These are phyloP conservation scores for Solanum hybrid DNA, from an alignment of 305 asterid species.

Conservation along the genomic window DNA sequence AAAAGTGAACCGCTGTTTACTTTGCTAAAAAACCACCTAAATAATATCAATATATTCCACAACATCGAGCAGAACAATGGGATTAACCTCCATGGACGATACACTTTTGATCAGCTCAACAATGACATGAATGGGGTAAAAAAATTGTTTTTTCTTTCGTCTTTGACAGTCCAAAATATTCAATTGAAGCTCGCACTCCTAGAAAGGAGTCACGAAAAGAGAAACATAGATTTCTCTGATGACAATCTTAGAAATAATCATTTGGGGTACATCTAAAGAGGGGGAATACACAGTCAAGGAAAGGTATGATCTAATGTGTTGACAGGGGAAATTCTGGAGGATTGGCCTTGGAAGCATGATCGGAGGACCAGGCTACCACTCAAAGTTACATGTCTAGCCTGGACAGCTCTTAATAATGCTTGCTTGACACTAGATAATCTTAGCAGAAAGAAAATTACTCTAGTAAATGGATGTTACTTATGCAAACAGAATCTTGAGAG, in stretches of 20 bases:
- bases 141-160: neutral
- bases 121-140: neutral
- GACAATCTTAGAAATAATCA: neutral
- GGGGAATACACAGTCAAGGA: neutral
- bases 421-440: neutral
- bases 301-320: neutral
- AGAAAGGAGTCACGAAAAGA: neutral
- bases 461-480: no score
- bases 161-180: neutral
- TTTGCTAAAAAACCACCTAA: neutral
- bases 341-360: neutral
- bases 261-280: neutral
- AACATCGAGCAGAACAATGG: neutral
- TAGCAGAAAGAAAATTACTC: neutral
- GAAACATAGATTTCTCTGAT: neutral
- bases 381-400: neutral
- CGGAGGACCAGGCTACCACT: neutral
- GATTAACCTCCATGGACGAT: neutral
- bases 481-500: neutral
- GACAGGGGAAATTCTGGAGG: neutral
- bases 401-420: neutral
- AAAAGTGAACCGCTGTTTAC: neutral
- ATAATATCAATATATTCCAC: neutral
- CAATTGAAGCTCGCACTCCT: neutral
- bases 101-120: neutral